Conservation (phyloP, 2,329 filamentous ascomycete genomes). For the Aspergillus caelatus region DNA sequence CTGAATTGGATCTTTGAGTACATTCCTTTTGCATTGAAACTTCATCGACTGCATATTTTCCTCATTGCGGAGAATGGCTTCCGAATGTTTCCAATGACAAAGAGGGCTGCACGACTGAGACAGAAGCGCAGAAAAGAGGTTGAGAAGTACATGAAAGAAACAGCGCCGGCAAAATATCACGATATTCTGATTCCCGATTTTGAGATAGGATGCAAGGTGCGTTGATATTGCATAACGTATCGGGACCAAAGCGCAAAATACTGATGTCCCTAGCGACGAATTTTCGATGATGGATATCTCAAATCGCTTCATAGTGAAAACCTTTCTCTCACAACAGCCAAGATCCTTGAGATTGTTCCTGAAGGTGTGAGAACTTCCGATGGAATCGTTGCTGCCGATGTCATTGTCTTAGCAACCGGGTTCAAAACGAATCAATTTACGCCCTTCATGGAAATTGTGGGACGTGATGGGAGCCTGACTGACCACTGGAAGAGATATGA, state of each 20-base stretch:
- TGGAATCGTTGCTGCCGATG: constrained; percentile 27
- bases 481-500: constrained; percentile 44
- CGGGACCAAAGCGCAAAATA: too few relatives aligned
- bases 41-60: too few relatives aligned
- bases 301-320: too few relatives aligned
- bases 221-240: too few relatives aligned
- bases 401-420: constrained; percentile 32
- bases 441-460: constrained; percentile 28
- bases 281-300: too few relatives aligned
- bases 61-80: too few relatives aligned
- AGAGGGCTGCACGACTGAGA: constrained; percentile 44
- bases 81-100: constrained; percentile 12
- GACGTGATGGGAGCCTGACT: constrained; percentile 25
- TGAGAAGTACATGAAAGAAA: constrained; percentile 25
- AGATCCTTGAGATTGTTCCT: constrained; percentile 50
- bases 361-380: constrained; percentile 33
- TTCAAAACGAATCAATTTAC: constrained; percentile 29
- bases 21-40: constrained; percentile 21
- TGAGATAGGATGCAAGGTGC: too few relatives aligned
- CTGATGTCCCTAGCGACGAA: too few relatives aligned
- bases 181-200: too few relatives aligned
- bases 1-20: constrained; percentile 52
- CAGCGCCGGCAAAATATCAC: too few relatives aligned
- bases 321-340: constrained; percentile 54
- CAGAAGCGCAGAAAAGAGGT: constrained; percentile 36